Base-by-base conservation (phyloP, 1,284 basidiomycete species). In the Ceratobasidium sp. region DNA sequence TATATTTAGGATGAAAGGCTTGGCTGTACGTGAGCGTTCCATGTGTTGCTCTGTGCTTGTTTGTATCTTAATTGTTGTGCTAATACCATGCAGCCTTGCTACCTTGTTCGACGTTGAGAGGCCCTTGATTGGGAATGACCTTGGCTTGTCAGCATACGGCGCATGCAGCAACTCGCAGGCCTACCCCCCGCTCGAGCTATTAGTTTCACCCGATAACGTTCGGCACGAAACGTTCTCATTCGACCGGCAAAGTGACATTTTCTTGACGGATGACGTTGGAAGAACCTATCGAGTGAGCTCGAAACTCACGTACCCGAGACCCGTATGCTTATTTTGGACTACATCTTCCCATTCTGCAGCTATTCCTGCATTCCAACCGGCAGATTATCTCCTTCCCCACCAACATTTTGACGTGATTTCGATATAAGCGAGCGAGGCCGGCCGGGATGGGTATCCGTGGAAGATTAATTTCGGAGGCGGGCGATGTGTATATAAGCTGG, bases 101-200 rank as follows among this genome's bases (percentile, higher is more conserved):
- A 41, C 39, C 13, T 41, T 13, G 39, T 41, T 34, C 54, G 54
- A 31, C 7, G 54, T 58, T 19, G 14, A 34, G 8, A 19, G 39
- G 31, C 27, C 54, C 54, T 58, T 31, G 54, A 29, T 58, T 34
- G 54, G 34, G 54, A 58, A n/a, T n/a, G n/a, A n/a, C n/a, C n/a
- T n/a, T n/a, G n/a, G n/a, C n/a, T n/a, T n/a, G n/a, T n/a, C n/a
- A n/a, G n/a, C n/a, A n/a, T n/a, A n/a, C n/a, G n/a, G n/a, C n/a
- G n/a, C n/a, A n/a, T n/a, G n/a, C 31, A 29, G 19, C 31, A 31
- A 24, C 54, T 58, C 51, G 13, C 19, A 16, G 27, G 31, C 19
- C 19, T 34, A n/a, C 31, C 22, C 54, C 31, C 31, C 54, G 29
- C 27, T 34, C 54, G 1, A 1, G 14, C 16, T 19, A 2, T 4